Evolutionary conservation across 208 protist species (phyloP).

Genomic region (Strigomonas culicis): DNA sequence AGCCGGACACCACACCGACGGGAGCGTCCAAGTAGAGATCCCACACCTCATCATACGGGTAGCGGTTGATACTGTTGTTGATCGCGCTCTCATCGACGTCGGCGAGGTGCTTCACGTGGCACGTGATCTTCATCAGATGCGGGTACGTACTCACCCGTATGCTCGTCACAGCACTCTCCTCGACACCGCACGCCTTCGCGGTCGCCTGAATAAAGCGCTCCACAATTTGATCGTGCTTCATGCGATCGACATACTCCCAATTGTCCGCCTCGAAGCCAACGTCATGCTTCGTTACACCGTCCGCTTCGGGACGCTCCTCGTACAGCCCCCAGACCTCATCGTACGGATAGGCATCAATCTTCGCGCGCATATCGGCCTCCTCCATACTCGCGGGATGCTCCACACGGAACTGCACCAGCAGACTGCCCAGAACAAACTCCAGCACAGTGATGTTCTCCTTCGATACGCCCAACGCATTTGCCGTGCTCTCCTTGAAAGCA

Average conservation of each 20-base stretch:
- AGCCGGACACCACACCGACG: conserved; percentile 14
- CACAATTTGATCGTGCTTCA: conserved; percentile 19
- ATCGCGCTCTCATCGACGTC: conserved; percentile 5
- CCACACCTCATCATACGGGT: conserved; percentile 33
- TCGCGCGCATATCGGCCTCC: conserved; percentile 17
- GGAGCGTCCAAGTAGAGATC: conserved; percentile 24
- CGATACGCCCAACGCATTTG: conserved; percentile 32
- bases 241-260: conserved; percentile 19
- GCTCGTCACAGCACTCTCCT: conserved; percentile 16
- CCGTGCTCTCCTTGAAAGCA: conserved; percentile 30
- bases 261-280: conserved; percentile 31
- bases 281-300: conserved; percentile 19
- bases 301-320: conserved; percentile 13
- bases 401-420: conserved; percentile 26
- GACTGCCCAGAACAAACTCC: conserved; percentile 19
- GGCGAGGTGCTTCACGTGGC: conserved; percentile 8
- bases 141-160: conserved; percentile 17
- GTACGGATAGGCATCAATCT: conserved; percentile 28
- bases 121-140: conserved; percentile 21
- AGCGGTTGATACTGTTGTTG: conserved; percentile 19
- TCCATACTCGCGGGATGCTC: conserved; percentile 9
- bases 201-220: conserved; percentile 23
- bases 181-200: conserved; percentile 18
- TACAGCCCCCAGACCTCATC: conserved; percentile 31
- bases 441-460: conserved; percentile 29